Evolutionary conservation across 129 eudicot species (phyloP).

Genomic region (Chrysanthemum lavandulifolium): DNA sequence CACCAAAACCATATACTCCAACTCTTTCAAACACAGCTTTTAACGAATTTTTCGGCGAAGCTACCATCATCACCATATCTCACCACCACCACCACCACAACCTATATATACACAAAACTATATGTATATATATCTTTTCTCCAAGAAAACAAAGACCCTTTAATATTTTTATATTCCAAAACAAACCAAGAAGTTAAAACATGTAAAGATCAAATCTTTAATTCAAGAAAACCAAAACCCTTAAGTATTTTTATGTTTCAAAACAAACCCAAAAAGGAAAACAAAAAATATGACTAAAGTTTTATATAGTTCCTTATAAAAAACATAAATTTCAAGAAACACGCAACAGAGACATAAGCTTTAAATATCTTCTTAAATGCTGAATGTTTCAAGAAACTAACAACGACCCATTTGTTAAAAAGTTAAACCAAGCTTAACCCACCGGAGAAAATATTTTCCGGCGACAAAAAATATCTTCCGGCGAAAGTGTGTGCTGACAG

Average conservation of each 20-base stretch:
- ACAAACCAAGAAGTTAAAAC: too few relatives aligned
- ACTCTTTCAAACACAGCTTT: slow-evolving; percentile 68
- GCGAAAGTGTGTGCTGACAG: slow-evolving; percentile 1
- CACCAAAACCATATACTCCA: slow-evolving; percentile 71
- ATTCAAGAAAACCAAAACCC: too few relatives aligned
- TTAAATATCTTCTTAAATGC: background rate
- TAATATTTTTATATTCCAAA: slow-evolving; percentile 12
- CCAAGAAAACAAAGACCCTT: slow-evolving; percentile 11
- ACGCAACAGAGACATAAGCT: slow-evolving; percentile 32
- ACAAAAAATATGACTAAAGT: background rate
- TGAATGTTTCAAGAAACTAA: slow-evolving; percentile 11
- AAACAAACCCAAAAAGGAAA: slow-evolving; percentile 24
- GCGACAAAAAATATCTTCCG: slow-evolving; percentile 8
- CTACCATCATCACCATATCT: slow-evolving; percentile 47
- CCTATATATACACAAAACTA: slow-evolving; percentile 29
- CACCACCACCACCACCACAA: slow-evolving; percentile 23
- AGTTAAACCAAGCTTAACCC: background rate
- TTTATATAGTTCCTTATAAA: background rate
- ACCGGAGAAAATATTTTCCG: slow-evolving; percentile 23
- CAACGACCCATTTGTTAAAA: slow-evolving; percentile 12
- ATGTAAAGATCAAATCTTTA: too few relatives aligned
- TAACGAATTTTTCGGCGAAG: slow-evolving; percentile 45
- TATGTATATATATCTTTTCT: slow-evolving; percentile 20
- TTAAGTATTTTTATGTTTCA: slow-evolving; percentile 4
- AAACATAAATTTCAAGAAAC: slow-evolving; percentile 15